These are phyloP conservation scores for Penicillium psychrosexuale DNA, from an alignment of 2,329 filamentous ascomycete genomes.

Conservation along the genomic window DNA sequence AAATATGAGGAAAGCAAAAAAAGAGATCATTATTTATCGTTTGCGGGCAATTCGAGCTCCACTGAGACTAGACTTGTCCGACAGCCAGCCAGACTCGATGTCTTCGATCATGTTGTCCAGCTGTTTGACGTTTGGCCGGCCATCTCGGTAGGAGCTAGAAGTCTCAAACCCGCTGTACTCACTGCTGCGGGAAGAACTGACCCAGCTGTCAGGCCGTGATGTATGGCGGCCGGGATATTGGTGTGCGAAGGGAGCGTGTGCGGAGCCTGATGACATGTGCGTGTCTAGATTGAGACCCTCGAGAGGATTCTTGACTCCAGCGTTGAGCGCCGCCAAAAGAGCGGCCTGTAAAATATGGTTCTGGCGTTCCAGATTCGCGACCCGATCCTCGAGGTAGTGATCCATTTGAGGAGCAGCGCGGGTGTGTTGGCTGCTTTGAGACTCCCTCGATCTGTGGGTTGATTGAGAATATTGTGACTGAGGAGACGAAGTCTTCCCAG, in stretches of 20 bases:
- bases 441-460: slow-evolving; percentile 21
- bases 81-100: slow-evolving; percentile 33
- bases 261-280: slow-evolving; percentile 21
- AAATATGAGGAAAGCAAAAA: background rate
- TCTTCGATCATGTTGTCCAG: slow-evolving; percentile 34
- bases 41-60: slow-evolving; percentile 12
- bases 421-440: slow-evolving; percentile 16
- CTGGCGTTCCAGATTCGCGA: slow-evolving; percentile 41
- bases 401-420: slow-evolving; percentile 14
- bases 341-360: slow-evolving; percentile 45
- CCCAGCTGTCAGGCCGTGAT: slow-evolving; percentile 30
- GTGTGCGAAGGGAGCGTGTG: slow-evolving; percentile 21
- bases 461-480: slow-evolving; percentile 25
- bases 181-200: slow-evolving; percentile 30
- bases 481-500: slow-evolving; percentile 24
- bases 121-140: slow-evolving; percentile 26
- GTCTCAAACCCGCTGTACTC: slow-evolving; percentile 26
- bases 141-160: slow-evolving; percentile 16
- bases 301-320: slow-evolving; percentile 33
- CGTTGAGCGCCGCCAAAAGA: slow-evolving; percentile 40
- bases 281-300: slow-evolving; percentile 26
- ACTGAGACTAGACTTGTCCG: slow-evolving; percentile 24
- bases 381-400: slow-evolving; percentile 36
- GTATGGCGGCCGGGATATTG: slow-evolving; percentile 14
- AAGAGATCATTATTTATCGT: slow-evolving; percentile 8